These are phyloP conservation scores for Polychaeton citri DNA, from an alignment of 2,329 filamentous ascomycete genomes.

Conservation along the genomic window DNA sequence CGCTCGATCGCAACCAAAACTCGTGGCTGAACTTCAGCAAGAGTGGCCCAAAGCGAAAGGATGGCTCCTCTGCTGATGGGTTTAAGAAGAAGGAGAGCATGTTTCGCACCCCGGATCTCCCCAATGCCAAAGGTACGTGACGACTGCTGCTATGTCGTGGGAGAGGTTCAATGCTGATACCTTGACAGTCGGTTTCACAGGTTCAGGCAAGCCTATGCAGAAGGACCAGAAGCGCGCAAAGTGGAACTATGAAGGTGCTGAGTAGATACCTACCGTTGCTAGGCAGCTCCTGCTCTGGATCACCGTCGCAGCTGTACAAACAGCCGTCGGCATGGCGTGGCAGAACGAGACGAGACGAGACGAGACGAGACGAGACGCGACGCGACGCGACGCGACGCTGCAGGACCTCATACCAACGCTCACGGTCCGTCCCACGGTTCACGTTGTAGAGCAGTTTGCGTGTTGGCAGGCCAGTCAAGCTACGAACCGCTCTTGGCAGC, in stretches of 20 bases:
- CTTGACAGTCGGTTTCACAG: slow-evolving; percentile 75
- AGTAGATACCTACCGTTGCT: too few relatives aligned
- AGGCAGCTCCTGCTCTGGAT: too few relatives aligned
- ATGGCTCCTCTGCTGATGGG: slow-evolving; percentile 5
- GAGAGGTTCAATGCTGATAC: slow-evolving; percentile 13
- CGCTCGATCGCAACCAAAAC: slow-evolving; percentile 77
- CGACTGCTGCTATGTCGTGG: neutral
- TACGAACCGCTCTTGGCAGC: too few relatives aligned
- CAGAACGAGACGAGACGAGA: too few relatives aligned
- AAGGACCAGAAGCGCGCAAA: slow-evolving; percentile 47
- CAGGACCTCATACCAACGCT: too few relatives aligned
- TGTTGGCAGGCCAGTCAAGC: too few relatives aligned
- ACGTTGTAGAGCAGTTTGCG: too few relatives aligned
- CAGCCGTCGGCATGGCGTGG: too few relatives aligned
- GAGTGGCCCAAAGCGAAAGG: slow-evolving; percentile 40
- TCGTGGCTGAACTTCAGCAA: slow-evolving; percentile 90
- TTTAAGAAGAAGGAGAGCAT: slow-evolving; percentile 67
- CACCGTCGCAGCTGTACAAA: too few relatives aligned
- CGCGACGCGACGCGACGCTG: too few relatives aligned
- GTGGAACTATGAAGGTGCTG: slow-evolving; percentile 13
- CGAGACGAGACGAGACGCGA: too few relatives aligned
- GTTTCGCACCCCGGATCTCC: slow-evolving; percentile 83
- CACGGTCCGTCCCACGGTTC: too few relatives aligned
- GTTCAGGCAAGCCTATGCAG: slow-evolving; percentile 89
- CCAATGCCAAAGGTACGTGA: slow-evolving; percentile 66